These are phyloP conservation scores for Vaccinium darrowii DNA, from an alignment of 148 eudicot genomes.

Conservation along the genomic window DNA sequence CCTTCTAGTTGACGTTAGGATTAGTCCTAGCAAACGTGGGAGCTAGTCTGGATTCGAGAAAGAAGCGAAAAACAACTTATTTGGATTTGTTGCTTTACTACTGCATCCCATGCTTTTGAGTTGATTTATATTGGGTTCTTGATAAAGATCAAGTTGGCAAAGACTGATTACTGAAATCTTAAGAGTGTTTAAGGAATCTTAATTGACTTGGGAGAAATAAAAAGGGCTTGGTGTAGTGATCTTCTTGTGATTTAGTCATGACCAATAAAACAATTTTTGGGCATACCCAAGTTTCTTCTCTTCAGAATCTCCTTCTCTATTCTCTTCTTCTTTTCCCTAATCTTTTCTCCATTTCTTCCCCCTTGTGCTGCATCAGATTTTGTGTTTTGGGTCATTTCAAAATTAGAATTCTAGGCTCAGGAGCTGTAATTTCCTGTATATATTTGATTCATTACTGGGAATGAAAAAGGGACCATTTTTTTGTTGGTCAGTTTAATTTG, in stretches of 20 bases:
- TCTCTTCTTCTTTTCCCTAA: not conserved
- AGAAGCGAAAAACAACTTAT: not conserved
- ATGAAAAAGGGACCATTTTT: not conserved
- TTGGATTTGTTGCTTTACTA: not conserved
- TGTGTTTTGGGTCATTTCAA: not conserved
- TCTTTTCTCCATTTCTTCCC: not conserved
- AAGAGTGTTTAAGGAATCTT: not conserved
- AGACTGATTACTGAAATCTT: not conserved
- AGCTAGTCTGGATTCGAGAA: not conserved
- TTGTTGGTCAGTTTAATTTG: constrained; percentile 27
- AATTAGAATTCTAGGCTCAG: not conserved
- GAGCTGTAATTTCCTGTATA: not conserved
- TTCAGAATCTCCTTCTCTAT: not conserved
- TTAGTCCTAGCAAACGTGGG: not conserved
- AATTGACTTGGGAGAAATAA: not conserved
- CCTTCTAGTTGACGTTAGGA: not conserved
- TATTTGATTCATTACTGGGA: not conserved
- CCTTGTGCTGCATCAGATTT: not conserved
- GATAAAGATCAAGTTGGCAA: not conserved
- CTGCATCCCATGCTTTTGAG: not conserved
- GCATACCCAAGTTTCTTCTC: not conserved
- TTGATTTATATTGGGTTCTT: not conserved
- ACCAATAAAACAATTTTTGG: not conserved
- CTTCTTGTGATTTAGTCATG: not conserved
- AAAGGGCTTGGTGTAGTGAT: not conserved